Evolutionary conservation across 495 filamentous ascomycete genomes (phyloP), one percentile per base, ranked within the genome.

Genomic region (Neurospora intermedia): DNA sequence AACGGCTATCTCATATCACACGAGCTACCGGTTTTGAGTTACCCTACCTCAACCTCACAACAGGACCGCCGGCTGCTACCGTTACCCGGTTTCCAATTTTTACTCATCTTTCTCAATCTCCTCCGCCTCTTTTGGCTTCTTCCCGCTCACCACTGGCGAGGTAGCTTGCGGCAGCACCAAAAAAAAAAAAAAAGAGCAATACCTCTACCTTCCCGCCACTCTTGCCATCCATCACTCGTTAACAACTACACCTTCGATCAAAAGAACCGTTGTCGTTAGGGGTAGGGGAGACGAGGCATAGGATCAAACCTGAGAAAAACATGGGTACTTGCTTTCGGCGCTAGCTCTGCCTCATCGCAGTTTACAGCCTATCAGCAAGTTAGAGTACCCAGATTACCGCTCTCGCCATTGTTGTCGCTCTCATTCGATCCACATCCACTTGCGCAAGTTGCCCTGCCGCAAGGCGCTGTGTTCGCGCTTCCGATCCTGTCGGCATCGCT

Each of bases 201-300:
- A 62, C 18, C 70, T 18, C 41, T 71, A n/a, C 40, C n/a, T 54
- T 62, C 27, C 20, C 15, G n/a, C 38, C 43, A 16, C 59, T 39
- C 48, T 69, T 69, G 31, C 20, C 39, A 38, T 38, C 54, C 13
- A 38, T 38, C 54, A 66, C 54, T 80, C 15, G 77, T 81, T 31
- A 79, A 83, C 69, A 75, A 79, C 5, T 85, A 82, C 75, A 83
- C 80, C 38, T 83, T 82, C 74, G 81, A 80, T 70, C 6, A 81
- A 81, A 81, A 81, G 20, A 72, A 72, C 4, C 82, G 78, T 71
- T 35, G 43, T 71, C 31, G 43, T 71, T 71, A 69, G 72, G 69
- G 43, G 73, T 69, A 72, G 43, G 73, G 77, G 15, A 66, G 27
- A 35, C 15, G 15, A 66, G 54, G 31, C 27, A 18, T 18, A 66